A percentile compares a stretch with the other conserved stretches of the same genome.
Evolutionary conservation across 106 monocot genomes (phyloP).

Genomic region (Phalaenopsis aphrodite): DNA sequence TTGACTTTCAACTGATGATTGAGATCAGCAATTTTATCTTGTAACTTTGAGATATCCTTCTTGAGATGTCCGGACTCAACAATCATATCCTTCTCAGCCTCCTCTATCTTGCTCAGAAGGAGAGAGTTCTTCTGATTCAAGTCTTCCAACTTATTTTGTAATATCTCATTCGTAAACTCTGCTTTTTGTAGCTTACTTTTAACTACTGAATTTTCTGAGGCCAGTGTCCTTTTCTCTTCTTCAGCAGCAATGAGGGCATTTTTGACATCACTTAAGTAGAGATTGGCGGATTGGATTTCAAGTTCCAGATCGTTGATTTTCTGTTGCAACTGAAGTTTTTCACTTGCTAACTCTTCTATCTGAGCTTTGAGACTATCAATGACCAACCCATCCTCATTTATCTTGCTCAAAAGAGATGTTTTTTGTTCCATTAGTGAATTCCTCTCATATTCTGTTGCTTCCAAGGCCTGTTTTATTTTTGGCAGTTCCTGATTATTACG

Average conservation of each 20-base stretch:
- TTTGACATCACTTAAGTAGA: slow-evolving; percentile 9
- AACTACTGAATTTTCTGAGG: slow-evolving; percentile 5
- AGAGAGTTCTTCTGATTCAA: no score
- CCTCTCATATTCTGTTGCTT: slow-evolving; percentile 17
- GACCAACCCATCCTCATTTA: slow-evolving; percentile 8
- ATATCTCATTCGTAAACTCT: neutral
- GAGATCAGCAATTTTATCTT: slow-evolving; percentile 19
- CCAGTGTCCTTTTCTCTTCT: slow-evolving; percentile 21
- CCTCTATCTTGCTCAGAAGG: neutral
- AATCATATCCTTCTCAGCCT: slow-evolving; percentile 14
- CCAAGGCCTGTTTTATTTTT: slow-evolving; percentile 17
- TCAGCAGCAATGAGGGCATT: slow-evolving; percentile 6
- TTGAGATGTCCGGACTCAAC: slow-evolving; percentile 14
- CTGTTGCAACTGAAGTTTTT: slow-evolving; percentile 14
- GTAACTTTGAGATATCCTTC: slow-evolving; percentile 23
- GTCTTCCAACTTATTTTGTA: no score
- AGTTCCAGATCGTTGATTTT: slow-evolving; percentile 22
- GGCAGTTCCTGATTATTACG: slow-evolving; percentile 12
- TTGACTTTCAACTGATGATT: slow-evolving; percentile 28
- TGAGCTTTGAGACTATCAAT: slow-evolving; percentile 14
- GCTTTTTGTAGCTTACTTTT: slow-evolving; percentile 10
- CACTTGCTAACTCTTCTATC: slow-evolving; percentile 11
- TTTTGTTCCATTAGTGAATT: slow-evolving; percentile 22
- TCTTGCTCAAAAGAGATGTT: slow-evolving; percentile 10
- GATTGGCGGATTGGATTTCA: slow-evolving; percentile 15